These are phyloP conservation scores for Cylindrodendrum hubeiense DNA, from an alignment of 2,329 filamentous ascomycete species.

Conservation along the genomic window DNA sequence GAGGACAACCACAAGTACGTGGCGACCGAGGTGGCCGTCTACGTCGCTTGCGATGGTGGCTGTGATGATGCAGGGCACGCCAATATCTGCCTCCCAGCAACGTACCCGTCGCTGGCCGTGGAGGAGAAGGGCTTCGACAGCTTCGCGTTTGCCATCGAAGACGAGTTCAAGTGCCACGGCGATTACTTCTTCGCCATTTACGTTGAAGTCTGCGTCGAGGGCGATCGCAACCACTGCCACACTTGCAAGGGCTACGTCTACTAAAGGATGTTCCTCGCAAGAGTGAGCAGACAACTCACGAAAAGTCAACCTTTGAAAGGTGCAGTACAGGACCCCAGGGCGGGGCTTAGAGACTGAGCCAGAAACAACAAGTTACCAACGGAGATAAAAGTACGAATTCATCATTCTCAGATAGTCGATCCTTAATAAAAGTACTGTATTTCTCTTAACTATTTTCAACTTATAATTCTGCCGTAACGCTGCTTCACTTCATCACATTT, in stretches of 20 bases:
- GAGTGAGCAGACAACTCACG: background rate
- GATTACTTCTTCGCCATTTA: conserved; percentile 41
- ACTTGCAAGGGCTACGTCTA: conserved; percentile 17
- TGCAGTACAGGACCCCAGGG: too few species aligned
- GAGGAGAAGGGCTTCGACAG: conserved; percentile 36
- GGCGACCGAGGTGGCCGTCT: conserved; percentile 30
- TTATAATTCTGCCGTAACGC: too few species aligned
- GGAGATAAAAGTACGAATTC: conserved; percentile 15
- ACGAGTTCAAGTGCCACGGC: conserved; percentile 38
- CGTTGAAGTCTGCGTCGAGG: conserved; percentile 39
- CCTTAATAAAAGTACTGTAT: conserved; percentile 23
- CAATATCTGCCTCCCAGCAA: conserved; percentile 40
- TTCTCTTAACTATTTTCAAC: background rate
- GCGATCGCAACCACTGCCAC: conserved; percentile 19
- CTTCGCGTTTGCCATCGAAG: conserved; percentile 34
- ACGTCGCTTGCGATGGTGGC: conserved; percentile 31
- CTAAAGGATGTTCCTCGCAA: background rate
- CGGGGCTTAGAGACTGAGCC: background rate
- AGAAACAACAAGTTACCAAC: background rate
- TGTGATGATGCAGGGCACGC: conserved; percentile 12
- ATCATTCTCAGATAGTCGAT: conserved; percentile 21
- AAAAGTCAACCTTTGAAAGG: background rate
- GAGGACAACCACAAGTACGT: conserved; percentile 27
- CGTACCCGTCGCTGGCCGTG: conserved; percentile 32
- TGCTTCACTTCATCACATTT: too few species aligned